Conservation (phyloP, 2,329 filamentous ascomycete genomes). For the Colletotrichum sp. region DNA sequence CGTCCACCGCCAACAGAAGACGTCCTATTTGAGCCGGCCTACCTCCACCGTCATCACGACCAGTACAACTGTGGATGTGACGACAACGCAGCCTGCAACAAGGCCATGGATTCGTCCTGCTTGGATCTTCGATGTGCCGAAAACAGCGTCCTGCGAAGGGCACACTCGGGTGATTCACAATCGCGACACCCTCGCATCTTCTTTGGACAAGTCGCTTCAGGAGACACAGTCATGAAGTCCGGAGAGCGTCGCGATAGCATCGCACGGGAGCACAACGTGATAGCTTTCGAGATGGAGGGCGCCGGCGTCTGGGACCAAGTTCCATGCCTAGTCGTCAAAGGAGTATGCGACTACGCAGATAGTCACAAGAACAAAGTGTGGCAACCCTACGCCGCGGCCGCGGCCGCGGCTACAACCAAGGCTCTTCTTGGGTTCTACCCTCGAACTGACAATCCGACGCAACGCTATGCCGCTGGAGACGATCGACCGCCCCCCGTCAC, state of each 20-base stretch:
- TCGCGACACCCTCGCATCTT: neutral
- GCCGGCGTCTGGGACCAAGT: constrained; percentile 35
- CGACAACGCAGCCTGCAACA: constrained; percentile 23
- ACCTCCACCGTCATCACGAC: constrained; percentile 32
- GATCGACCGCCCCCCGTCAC: neutral
- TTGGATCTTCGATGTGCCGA: constrained; percentile 30
- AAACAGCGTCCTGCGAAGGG: too few relatives aligned
- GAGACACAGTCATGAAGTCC: constrained; percentile 44
- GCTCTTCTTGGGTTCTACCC: constrained; percentile 23
- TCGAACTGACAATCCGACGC: neutral
- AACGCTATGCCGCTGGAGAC: neutral
- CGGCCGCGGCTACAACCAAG: constrained; percentile 36
- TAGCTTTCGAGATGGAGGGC: constrained; percentile 40
- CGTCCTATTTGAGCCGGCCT: constrained; percentile 28
- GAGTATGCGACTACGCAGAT: constrained; percentile 44
- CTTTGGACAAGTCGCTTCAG: constrained; percentile 36
- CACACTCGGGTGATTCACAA: too few relatives aligned
- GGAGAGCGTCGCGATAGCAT: constrained; percentile 41
- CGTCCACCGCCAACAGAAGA: constrained; percentile 31
- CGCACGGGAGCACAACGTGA: too few relatives aligned
- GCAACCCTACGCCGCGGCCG: constrained; percentile 40
- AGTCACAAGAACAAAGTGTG: constrained; percentile 41
- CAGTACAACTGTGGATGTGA: neutral
- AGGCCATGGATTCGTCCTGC: constrained; percentile 25
- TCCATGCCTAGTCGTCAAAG: constrained; percentile 42